Evolutionary conservation across 2,329 filamentous ascomycete species (phyloP), one percentile per base, ranked within the genome.

Genomic region (Aspergillus amoenus): DNA sequence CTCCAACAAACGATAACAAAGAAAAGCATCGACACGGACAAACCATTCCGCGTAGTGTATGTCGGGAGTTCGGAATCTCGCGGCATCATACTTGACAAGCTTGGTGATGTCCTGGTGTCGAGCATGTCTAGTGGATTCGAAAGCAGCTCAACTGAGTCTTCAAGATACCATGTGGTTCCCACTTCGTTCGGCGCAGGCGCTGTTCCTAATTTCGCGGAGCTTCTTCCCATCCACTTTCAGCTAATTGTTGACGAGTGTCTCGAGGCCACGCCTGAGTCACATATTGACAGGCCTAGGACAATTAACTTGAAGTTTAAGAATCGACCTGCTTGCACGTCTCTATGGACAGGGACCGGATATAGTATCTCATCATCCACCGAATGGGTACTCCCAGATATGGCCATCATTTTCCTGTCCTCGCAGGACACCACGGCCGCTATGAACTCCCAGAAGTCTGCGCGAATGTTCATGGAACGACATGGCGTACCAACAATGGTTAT

Each of bases 241-340:
- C 71, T 81, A 13, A 72, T 78, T 50, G 78, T 81, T 39, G 78
- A 81, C 46, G 77, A 79, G 57, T 80, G 78, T 56, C 61, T 72
- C 41, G 66, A 67, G 21, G 75, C 76, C 18, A 61, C 63, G 1
- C 67, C 66, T 15, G 66, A 67, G n/a, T 44, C 59, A 24, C 62
- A 61, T 15, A 57, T 61, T 6, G 61, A 64, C 47, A 65, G 63
- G 13, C 64, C 71, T 46, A 67, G 65, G 47, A 68, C 70, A n/a
- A 69, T 79, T 45, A 62, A 59, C 15, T 59, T 79, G 45, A 64
- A 61, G 5, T 71, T 79, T 55, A 78, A 77, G 62, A 73, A 74
- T 34, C 68, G 73, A 5, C 68, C 73, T 13, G 49, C 66, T 17
- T 75, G 74, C 53, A 70, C 61, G 2, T 79, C 76, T 12, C 66